Base-by-base conservation (phyloP, 2,329 filamentous ascomycete genomes). In the Thielaviopsis musarum region DNA sequence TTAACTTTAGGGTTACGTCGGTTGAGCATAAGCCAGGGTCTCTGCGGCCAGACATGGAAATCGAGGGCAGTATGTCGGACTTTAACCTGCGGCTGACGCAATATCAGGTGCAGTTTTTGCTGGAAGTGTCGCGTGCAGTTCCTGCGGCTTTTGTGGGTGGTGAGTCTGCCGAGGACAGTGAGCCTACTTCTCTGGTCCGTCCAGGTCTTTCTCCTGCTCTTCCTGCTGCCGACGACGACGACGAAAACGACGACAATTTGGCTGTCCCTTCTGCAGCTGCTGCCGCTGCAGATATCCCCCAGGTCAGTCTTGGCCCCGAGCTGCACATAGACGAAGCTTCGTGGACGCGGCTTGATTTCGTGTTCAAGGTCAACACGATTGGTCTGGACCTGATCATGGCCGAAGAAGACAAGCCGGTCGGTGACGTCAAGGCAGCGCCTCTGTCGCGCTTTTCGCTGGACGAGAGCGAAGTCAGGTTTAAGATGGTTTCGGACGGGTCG, bases 371-470 rank as follows among this genome's bases (percentile, higher is more conserved):
- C 58, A 84, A 88, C 61, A 91, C 88, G 2, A 84, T 98, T 64
- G 90, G 90, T 1, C 73, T 98, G 52, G 93, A 98, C 69, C 75
- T 98, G 54, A 82, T 97, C 60, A 81, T 88, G 63, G 88, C 86
- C 1, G 78, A 83, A 45, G 82, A 88, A 52, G 79, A 85, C 60
- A 79, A 83, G 65, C 91, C 91, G 0, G 82, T 96, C n/a, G 84
- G 83, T 1, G 81, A 90, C 65, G 68, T 91, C 13, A 83, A 88
- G 60, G 78, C 81, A 15, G 87, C 88, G 1, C 96, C 93, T 65
- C 73, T 99, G 13, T 95, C 93, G 0, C 88, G 88, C 49, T 98
- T 98, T 72, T 95, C 91, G 13, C 77, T 98, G 41, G 93, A 98
- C 66, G 85, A 95, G 64, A 97, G 91, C 6, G 87, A 85, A 65